Percentiles rank a stretch among this genome's conserved stretches.
phyloP scores from a whole-genome alignment of 306 rosid species.

The Prunus fruticosa region DNA sequence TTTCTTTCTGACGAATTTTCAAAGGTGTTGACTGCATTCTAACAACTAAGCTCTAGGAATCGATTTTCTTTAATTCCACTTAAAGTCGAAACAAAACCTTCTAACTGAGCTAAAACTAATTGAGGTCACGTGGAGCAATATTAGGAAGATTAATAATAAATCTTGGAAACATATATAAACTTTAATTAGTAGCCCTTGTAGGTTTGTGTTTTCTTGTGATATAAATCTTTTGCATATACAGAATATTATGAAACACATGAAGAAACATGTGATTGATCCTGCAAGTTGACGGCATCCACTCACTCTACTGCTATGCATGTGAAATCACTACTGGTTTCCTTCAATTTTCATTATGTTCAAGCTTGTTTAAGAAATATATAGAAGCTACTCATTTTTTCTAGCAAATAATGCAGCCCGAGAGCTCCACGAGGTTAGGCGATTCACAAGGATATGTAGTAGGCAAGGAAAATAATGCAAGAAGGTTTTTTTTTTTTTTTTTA shows the following conservation, averaged over 20 bases:
- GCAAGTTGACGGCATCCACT: neutral
- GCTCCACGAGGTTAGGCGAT: neutral
- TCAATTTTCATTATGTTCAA: neutral
- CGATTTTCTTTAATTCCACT: neutral
- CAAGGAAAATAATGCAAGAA: no score
- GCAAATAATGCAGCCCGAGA: neutral
- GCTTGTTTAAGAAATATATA: neutral
- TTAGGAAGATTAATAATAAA: neutral
- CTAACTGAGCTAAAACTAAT: neutral
- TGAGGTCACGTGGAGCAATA: neutral
- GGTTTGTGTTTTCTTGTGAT: conserved; percentile 3
- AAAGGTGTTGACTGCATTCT: no score
- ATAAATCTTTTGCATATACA: neutral
- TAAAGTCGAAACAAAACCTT: neutral
- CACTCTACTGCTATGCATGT: neutral
- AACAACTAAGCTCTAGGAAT: neutral
- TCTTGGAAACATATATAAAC: neutral
- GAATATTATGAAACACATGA: neutral
- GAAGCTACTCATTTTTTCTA: neutral
- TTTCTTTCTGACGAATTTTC: no score
- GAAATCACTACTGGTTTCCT: conserved; percentile 1
- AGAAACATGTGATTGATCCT: neutral
- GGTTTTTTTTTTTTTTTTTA: no score
- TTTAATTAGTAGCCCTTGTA: neutral
- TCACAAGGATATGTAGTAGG: neutral